Percentiles rank a stretch among this genome's conserved stretches.
Conservation (phyloP, 371 early-diverging fungal species). For the Saksenaea oblongispora region DNA sequence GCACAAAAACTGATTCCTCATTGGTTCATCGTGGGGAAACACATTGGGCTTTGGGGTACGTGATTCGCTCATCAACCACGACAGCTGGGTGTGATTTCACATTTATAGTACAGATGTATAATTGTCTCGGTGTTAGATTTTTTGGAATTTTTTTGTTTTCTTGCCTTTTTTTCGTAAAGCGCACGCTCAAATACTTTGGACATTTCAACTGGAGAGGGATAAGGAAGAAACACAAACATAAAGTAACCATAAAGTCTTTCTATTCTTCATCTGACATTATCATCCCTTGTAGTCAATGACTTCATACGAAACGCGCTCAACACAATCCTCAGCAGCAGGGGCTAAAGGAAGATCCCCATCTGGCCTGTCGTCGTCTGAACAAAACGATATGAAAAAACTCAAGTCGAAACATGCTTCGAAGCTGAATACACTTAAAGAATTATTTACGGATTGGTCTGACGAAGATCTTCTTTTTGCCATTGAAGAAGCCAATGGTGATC, state of each 20-base stretch:
- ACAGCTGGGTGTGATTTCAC: constrained; percentile 1
- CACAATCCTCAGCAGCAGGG: constrained; percentile 7
- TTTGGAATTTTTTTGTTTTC: constrained; percentile 5
- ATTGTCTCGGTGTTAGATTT: constrained; percentile 2
- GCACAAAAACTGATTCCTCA: background rate
- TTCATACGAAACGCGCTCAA: constrained; percentile 8
- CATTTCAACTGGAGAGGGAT: constrained; percentile 6
- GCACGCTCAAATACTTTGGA: constrained; percentile 2
- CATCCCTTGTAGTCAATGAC: constrained; percentile 12
- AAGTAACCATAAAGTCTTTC: background rate
- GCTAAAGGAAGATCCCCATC: constrained; percentile 6
- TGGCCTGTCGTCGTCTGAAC: constrained; percentile 37
- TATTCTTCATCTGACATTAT: background rate
- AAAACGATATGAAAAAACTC: constrained; percentile 66
- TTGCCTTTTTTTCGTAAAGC: constrained; percentile 1
- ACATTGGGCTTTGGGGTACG: background rate
- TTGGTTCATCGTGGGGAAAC: background rate
- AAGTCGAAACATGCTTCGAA: constrained; percentile 66
- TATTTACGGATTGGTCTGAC: constrained; percentile 91
- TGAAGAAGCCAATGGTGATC: constrained; percentile 85
- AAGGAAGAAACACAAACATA: background rate
- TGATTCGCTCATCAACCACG: constrained; percentile 2
- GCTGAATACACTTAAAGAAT: constrained; percentile 73
- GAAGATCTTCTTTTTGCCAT: constrained; percentile 84
- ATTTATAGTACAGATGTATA: background rate